Conservation (phyloP, 169 alveolate species). For the Eimeria necatrix region DNA sequence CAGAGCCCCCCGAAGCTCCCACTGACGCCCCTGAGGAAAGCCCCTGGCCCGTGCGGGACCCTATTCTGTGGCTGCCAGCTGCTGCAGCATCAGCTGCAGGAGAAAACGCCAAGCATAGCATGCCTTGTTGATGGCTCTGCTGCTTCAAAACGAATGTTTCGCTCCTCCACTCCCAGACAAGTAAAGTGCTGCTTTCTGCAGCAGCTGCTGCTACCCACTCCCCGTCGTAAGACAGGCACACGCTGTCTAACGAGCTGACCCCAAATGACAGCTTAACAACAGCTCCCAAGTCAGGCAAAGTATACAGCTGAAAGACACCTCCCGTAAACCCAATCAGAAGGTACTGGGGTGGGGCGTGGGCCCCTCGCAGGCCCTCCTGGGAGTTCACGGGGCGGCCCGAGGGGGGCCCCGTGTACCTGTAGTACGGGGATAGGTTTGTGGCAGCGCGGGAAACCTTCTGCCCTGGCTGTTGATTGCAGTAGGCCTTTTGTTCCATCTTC, state of each 20-base stretch:
- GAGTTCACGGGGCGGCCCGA: background rate
- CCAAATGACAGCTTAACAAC: constrained; percentile 79
- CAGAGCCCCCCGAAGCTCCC: background rate
- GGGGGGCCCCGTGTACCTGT: background rate
- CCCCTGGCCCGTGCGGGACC: constrained; percentile 64
- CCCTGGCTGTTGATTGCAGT: constrained; percentile 56
- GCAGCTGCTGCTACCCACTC: constrained; percentile 95
- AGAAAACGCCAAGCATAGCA: constrained; percentile 83
- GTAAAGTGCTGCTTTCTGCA: constrained; percentile 78
- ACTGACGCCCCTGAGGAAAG: constrained; percentile 26
- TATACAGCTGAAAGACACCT: constrained; percentile 81
- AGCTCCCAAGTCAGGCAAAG: constrained; percentile 54
- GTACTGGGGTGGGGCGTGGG: constrained; percentile 66
- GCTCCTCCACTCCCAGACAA: constrained; percentile 99
- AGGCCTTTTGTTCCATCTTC: constrained; percentile 56
- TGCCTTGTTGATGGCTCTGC: constrained; percentile 95
- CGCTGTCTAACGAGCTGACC: constrained; percentile 56
- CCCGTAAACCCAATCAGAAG: constrained; percentile 77
- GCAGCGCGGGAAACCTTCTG: constrained; percentile 35
- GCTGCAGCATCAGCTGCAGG: constrained; percentile 79
- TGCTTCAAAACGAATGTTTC: constrained; percentile 98
- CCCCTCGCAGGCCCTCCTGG: background rate
- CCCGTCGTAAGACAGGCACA: constrained; percentile 87
- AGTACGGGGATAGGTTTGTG: background rate
- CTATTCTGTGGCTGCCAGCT: constrained; percentile 62